These are phyloP conservation scores for Flueggea neowawraea DNA, from an alignment of 441 rosid species.

Conservation along the genomic window DNA sequence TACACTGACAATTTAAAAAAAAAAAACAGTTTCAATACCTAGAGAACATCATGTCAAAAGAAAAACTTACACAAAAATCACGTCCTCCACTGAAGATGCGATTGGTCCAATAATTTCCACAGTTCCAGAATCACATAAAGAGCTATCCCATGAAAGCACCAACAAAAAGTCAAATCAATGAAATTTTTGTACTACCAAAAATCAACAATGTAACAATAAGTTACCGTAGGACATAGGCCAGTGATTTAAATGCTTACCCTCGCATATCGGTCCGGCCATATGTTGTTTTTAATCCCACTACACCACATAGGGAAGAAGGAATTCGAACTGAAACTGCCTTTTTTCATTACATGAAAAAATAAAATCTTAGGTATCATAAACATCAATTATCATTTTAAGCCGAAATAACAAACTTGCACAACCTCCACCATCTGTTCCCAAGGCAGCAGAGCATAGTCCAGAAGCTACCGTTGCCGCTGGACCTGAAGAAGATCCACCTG, in stretches of 20 bases:
- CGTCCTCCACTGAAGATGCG: constrained; percentile 79
- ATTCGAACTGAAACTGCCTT: constrained; percentile 80
- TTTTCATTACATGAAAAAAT: constrained; percentile 11
- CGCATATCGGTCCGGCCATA: constrained; percentile 70
- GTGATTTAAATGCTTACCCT: constrained; percentile 40
- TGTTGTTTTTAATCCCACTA: constrained; percentile 87
- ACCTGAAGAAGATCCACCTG: constrained; percentile 97
- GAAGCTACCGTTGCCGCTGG: constrained; percentile 90
- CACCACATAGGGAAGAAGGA: constrained; percentile 87
- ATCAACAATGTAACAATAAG: not conserved
- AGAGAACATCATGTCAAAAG: not conserved
- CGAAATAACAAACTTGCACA: constrained; percentile 22
- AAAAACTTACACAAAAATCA: constrained; percentile 65
- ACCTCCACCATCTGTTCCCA: constrained; percentile 99
- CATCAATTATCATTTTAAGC: constrained; percentile 9
- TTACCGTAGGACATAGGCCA: not conserved
- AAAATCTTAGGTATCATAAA: constrained; percentile 12
- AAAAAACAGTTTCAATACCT: not conserved
- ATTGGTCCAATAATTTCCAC: constrained; percentile 86
- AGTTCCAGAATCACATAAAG: constrained; percentile 59
- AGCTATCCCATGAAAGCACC: constrained; percentile 29
- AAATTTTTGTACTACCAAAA: not conserved
- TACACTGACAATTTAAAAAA: no score
- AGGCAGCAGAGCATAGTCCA: constrained; percentile 87
- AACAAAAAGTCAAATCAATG: not conserved